These are phyloP conservation scores for Lichtheimia hyalospora DNA, from an alignment of 371 early-diverging fungal species.

Conservation along the genomic window DNA sequence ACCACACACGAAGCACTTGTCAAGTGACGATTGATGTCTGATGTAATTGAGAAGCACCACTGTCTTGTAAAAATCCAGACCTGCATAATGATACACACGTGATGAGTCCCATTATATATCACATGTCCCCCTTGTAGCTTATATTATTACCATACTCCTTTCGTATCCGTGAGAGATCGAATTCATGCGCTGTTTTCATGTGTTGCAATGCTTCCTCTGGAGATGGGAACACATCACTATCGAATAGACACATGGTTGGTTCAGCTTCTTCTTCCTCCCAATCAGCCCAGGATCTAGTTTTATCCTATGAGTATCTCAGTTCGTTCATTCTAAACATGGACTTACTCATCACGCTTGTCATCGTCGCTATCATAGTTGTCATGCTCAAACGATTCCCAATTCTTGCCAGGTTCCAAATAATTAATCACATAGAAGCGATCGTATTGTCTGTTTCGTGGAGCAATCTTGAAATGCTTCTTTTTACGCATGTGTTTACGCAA, in stretches of 20 bases:
- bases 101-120: neutral
- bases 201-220: conserved; percentile 72
- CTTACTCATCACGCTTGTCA: conserved; percentile 64
- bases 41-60: conserved; percentile 88
- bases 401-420: conserved; percentile 89
- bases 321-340: conserved; percentile 5
- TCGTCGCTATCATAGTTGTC: conserved; percentile 82
- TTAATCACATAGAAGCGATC: conserved; percentile 97
- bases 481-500: conserved; percentile 97
- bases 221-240: conserved; percentile 59
- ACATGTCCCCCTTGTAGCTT: neutral
- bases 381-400: conserved; percentile 86
- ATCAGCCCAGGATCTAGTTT: conserved; percentile 69
- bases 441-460: conserved; percentile 84
- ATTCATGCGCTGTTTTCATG: conserved; percentile 70
- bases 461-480: conserved; percentile 97
- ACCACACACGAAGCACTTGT: conserved; percentile 74
- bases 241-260: conserved; percentile 76
- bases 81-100: conserved; percentile 16
- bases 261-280: conserved; percentile 80
- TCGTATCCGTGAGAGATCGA: conserved; percentile 71
- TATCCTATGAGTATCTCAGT: neutral
- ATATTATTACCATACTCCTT: conserved; percentile 42
- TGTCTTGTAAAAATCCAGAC: conserved; percentile 82
- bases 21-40: conserved; percentile 68